These are phyloP conservation scores for Penicillium sp. DNA, from an alignment of 2,329 filamentous ascomycete genomes.

Conservation along the genomic window DNA sequence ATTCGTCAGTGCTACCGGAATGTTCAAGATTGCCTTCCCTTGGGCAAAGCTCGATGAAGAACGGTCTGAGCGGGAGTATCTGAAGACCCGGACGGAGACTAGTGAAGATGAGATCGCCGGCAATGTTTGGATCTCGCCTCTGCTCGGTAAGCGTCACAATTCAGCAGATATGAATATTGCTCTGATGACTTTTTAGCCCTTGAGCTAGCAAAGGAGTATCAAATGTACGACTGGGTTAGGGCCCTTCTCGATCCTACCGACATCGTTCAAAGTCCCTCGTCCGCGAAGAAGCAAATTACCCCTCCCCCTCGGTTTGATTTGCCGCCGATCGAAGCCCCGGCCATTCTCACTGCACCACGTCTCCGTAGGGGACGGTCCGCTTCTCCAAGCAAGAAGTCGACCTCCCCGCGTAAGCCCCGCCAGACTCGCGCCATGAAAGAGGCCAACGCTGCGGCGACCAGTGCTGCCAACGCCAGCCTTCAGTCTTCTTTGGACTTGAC, in stretches of 20 bases:
- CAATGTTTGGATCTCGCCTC: conserved; percentile 88
- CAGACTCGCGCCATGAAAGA: conserved; percentile 44
- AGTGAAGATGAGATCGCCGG: conserved; percentile 88
- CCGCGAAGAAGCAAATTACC: conserved; percentile 66
- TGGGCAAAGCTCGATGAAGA: conserved; percentile 56
- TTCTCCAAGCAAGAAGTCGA: conserved; percentile 46
- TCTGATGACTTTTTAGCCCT: conserved; percentile 52
- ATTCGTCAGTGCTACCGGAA: conserved; percentile 57
- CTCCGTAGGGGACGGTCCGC: conserved; percentile 50
- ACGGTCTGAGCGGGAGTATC: conserved; percentile 56
- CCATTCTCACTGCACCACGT: too few species aligned
- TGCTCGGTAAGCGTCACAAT: too few species aligned
- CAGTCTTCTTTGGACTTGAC: conserved; percentile 43
- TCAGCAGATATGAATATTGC: too few species aligned
- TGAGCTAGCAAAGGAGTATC: conserved; percentile 74
- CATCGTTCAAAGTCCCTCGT: conserved; percentile 58
- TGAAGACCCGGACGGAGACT: conserved; percentile 72
- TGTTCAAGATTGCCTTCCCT: conserved; percentile 62
- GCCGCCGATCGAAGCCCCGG: too few species aligned
- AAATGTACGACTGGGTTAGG: conserved; percentile 74
- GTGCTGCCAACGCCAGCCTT: conserved; percentile 41
- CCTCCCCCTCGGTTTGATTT: conserved; percentile 57
- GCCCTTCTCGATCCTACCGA: conserved; percentile 85
- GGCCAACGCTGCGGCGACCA: conserved; percentile 40
- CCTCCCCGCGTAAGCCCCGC: conserved; percentile 50